Evolutionary conservation across 129 eudicot genomes (phyloP).

Genomic region (Tagetes erecta): DNA sequence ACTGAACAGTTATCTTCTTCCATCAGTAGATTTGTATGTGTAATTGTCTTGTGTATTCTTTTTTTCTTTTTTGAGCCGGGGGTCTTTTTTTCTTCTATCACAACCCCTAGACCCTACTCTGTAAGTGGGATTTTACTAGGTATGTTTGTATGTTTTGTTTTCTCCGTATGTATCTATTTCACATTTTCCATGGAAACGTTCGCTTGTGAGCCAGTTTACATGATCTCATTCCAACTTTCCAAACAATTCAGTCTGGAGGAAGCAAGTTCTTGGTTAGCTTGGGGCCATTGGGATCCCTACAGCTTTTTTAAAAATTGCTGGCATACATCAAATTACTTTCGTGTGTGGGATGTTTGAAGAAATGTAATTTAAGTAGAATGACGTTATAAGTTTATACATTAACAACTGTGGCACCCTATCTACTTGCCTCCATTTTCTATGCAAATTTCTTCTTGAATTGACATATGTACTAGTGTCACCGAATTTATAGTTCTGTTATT

Average conservation of each 20-base stretch:
- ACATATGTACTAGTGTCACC: constrained; percentile 17
- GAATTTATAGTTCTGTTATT: constrained; percentile 24
- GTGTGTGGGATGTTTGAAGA: constrained; percentile 3
- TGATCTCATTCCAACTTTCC: background rate
- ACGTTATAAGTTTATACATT: background rate
- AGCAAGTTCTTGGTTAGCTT: background rate
- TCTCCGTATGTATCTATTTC: background rate
- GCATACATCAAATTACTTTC: background rate
- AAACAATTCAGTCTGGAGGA: background rate
- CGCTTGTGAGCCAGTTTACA: background rate
- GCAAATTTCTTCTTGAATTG: constrained; percentile 10
- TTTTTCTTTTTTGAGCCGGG: too few species aligned
- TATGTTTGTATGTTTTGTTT: background rate
- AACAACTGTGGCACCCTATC: constrained; percentile 1
- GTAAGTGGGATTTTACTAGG: too few species aligned
- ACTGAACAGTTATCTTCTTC: too few species aligned
- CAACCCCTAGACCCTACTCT: too few species aligned
- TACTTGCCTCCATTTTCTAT: background rate
- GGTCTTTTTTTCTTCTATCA: too few species aligned
- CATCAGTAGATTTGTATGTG: too few species aligned
- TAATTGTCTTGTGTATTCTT: too few species aligned
- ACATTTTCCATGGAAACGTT: background rate
- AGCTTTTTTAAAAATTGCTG: background rate
- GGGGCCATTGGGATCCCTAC: background rate
- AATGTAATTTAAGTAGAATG: background rate